Percentiles rank a stretch among this genome's conserved stretches.
These are phyloP conservation scores for Plantago rigida DNA, from an alignment of 305 asterid genomes.

Conservation along the genomic window DNA sequence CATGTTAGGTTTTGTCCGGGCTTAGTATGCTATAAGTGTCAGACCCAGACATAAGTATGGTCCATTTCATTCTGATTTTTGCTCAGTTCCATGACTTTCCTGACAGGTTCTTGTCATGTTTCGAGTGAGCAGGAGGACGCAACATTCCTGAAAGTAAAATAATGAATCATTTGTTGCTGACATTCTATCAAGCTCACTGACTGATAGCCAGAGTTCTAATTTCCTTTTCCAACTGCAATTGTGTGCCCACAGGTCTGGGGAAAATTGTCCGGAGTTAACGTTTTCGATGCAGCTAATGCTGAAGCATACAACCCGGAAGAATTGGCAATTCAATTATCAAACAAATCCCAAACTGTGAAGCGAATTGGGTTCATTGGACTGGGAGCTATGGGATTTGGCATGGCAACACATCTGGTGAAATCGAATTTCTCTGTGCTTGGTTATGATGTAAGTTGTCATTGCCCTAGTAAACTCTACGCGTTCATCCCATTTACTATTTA, in stretches of 20 bases:
- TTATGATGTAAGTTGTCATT: constrained; percentile 60
- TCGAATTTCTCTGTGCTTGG: constrained; percentile 68
- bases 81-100: constrained; percentile 16
- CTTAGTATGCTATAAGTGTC: neutral
- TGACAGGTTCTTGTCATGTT: constrained; percentile 55
- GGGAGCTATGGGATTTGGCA: constrained; percentile 99
- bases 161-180: constrained; percentile 20
- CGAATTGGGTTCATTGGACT: constrained; percentile 87
- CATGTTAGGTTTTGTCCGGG: constrained; percentile 1
- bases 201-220: constrained; percentile 14
- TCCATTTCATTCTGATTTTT: constrained; percentile 17
- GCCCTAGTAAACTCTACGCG: constrained; percentile 11
- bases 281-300: constrained; percentile 57
- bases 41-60: neutral
- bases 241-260: constrained; percentile 64
- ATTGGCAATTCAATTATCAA: constrained; percentile 47
- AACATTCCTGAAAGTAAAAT: constrained; percentile 53
- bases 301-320: constrained; percentile 66
- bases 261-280: constrained; percentile 58
- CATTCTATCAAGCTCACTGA: constrained; percentile 21
- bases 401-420: constrained; percentile 86
- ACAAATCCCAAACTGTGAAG: constrained; percentile 51
- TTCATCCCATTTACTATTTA: constrained; percentile 18
- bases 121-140: constrained; percentile 37
- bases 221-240: constrained; percentile 26